phyloP scores from a whole-genome alignment of 2,329 filamentous ascomycete genomes.

The Pseudogymnoascus pannorum region DNA sequence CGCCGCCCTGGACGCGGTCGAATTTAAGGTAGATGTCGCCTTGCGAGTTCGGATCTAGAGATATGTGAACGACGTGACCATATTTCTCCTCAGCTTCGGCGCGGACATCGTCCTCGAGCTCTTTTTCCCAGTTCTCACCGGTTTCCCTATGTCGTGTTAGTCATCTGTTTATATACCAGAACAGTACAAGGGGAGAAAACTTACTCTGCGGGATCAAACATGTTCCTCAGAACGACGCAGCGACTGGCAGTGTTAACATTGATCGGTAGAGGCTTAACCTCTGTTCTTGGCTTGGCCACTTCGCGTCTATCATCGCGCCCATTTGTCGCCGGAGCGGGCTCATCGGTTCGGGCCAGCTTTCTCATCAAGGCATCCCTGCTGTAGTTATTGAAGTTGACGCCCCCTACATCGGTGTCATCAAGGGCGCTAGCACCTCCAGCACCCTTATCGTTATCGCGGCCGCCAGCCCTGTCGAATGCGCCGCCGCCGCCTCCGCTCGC shows the following conservation, averaged over 20 bases:
- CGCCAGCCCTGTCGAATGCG: conserved; percentile 84
- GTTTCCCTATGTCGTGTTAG: conserved; percentile 59
- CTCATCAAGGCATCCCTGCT: conserved; percentile 97
- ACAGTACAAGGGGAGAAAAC: conserved; percentile 32
- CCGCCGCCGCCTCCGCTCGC: conserved; percentile 55
- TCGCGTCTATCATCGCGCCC: conserved; percentile 54
- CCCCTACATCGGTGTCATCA: conserved; percentile 94
- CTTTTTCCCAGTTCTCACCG: conserved; percentile 82
- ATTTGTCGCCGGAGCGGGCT: conserved; percentile 56
- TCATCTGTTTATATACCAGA: neutral
- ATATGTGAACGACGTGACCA: conserved; percentile 94
- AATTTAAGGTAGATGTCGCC: conserved; percentile 99
- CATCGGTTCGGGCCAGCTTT: conserved; percentile 94
- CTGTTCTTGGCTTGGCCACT: conserved; percentile 69
- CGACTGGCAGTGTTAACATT: conserved; percentile 88
- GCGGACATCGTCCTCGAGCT: conserved; percentile 88
- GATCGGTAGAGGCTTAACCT: conserved; percentile 69
- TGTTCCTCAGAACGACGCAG: conserved; percentile 90
- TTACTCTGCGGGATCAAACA: conserved; percentile 89
- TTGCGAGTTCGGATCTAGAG: conserved; percentile 84
- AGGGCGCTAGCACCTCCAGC: conserved; percentile 85
- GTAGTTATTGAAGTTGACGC: conserved; percentile 99
- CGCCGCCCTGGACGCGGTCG: conserved; percentile 86
- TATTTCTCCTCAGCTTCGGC: conserved; percentile 92
- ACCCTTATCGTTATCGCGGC: conserved; percentile 80